Percentiles rank a stretch among this genome's conserved stretches.
phyloP scores from a whole-genome alignment of 345 rosid species.

The Excoecaria agallocha region DNA sequence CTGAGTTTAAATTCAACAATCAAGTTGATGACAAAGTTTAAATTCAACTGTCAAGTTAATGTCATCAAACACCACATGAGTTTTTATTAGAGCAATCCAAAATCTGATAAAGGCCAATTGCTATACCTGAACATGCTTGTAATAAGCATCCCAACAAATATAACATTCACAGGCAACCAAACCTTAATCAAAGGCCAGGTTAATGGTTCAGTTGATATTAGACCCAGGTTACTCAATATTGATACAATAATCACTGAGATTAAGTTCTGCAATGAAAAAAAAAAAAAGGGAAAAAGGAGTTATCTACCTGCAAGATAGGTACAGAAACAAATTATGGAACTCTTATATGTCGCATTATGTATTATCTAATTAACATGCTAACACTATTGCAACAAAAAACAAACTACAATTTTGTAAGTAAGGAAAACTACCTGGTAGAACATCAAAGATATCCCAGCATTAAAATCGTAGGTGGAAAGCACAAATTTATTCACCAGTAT shows the following conservation, averaged over 20 bases:
- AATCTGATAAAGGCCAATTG: background rate
- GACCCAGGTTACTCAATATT: constrained; percentile 58
- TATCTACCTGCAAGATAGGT: constrained; percentile 12
- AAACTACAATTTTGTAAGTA: background rate
- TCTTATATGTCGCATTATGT: too few species aligned
- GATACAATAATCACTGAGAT: constrained; percentile 83
- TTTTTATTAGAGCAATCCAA: background rate
- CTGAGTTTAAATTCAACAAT: background rate
- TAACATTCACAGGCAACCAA: constrained; percentile 93
- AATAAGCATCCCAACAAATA: constrained; percentile 96
- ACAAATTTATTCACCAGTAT: constrained; percentile 91
- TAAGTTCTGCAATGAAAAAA: constrained; percentile 64
- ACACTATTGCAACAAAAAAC: background rate
- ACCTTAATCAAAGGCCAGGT: constrained; percentile 79
- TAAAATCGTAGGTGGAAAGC: constrained; percentile 87
- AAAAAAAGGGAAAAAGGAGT: constrained; percentile 7
- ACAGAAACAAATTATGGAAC: background rate
- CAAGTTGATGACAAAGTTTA: background rate
- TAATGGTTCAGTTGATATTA: constrained; percentile 81
- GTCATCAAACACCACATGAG: background rate
- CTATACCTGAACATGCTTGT: constrained; percentile 98
- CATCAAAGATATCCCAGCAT: constrained; percentile 95
- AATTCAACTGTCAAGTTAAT: background rate
- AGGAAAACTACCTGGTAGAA: constrained; percentile 71
- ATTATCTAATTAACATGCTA: background rate